phyloP scores from a whole-genome alignment of 2,329 filamentous ascomycete species.

The Ascochyta clinopodiicola region DNA sequence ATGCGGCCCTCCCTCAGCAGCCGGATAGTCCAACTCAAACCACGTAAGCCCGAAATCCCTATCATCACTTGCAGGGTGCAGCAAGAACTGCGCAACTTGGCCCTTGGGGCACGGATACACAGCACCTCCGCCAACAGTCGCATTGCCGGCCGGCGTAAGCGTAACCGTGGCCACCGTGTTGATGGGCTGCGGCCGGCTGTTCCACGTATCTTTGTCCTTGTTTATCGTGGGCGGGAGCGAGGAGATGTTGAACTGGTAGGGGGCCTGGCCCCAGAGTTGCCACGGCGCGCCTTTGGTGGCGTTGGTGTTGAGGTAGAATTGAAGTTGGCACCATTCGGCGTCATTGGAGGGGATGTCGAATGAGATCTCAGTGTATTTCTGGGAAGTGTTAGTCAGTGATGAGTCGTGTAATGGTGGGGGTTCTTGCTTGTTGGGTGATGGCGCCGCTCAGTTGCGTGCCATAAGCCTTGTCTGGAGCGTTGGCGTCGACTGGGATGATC shows the following conservation, averaged over 20 bases:
- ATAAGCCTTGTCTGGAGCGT: slow-evolving; percentile 25
- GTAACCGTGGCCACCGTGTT: slow-evolving; percentile 27
- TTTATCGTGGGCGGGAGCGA: slow-evolving; percentile 31
- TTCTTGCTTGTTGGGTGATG: slow-evolving; percentile 28
- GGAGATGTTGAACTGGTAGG: slow-evolving; percentile 37
- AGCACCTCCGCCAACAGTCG: slow-evolving; percentile 19
- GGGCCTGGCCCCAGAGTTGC: slow-evolving; percentile 24
- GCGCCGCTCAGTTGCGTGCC: slow-evolving; percentile 32
- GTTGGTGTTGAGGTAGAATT: slow-evolving; percentile 34
- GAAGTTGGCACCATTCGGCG: slow-evolving; percentile 33
- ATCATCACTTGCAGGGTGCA: slow-evolving; percentile 27
- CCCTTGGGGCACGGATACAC: slow-evolving; percentile 32
- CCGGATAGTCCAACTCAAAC: slow-evolving; percentile 40
- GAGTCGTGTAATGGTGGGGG: no score
- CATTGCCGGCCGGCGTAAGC: slow-evolving; percentile 19
- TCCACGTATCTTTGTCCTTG: slow-evolving; percentile 39
- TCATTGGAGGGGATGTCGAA: slow-evolving; percentile 40
- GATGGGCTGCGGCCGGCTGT: slow-evolving; percentile 25
- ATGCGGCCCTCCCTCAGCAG: slow-evolving; percentile 29
- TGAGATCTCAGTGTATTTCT: slow-evolving; percentile 34
- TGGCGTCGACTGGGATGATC: slow-evolving; percentile 40
- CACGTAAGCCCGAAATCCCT: slow-evolving; percentile 32
- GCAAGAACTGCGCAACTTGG: slow-evolving; percentile 34
- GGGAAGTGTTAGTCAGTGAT: background rate
- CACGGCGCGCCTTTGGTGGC: slow-evolving; percentile 27